Conservation (phyloP, 1,139 yeast species). For the Blastobotrys raffinosifermentans region DNA sequence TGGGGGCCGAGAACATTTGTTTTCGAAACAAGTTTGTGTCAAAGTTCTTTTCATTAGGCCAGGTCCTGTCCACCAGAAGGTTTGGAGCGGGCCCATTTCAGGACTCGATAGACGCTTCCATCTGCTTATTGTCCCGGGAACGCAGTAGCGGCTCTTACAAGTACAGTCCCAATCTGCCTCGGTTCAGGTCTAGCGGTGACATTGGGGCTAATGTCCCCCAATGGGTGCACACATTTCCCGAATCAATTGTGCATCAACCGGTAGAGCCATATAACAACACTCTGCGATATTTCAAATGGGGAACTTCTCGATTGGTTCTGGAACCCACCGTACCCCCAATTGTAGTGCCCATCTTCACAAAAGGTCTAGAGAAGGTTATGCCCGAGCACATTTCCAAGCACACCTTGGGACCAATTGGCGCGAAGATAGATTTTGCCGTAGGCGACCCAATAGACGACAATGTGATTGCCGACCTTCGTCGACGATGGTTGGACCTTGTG, state of each 20-base stretch:
- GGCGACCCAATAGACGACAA: slow-evolving; percentile 68
- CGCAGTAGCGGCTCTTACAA: slow-evolving; percentile 33
- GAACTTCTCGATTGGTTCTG: slow-evolving; percentile 72
- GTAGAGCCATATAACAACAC: slow-evolving; percentile 73
- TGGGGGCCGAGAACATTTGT: slow-evolving; percentile 90
- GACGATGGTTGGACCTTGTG: slow-evolving; percentile 63
- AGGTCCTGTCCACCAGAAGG: slow-evolving; percentile 75
- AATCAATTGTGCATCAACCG: slow-evolving; percentile 85
- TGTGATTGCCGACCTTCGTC: slow-evolving; percentile 53
- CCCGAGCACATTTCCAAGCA: slow-evolving; percentile 54
- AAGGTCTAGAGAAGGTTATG: slow-evolving; percentile 81
- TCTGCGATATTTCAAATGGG: slow-evolving; percentile 96
- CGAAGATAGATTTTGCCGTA: slow-evolving; percentile 60
- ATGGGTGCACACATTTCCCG: slow-evolving; percentile 96
- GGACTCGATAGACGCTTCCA: slow-evolving; percentile 84
- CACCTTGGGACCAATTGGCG: slow-evolving; percentile 42
- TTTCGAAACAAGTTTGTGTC: slow-evolving; percentile 41
- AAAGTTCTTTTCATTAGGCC: slow-evolving; percentile 75
- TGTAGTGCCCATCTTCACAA: slow-evolving; percentile 79
- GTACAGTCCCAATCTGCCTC: not conserved
- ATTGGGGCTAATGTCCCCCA: slow-evolving; percentile 29
- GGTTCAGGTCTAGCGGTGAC: not conserved
- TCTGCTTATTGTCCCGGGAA: slow-evolving; percentile 54
- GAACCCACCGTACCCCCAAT: slow-evolving; percentile 83
- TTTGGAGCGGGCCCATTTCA: slow-evolving; percentile 94